phyloP scores from a whole-genome alignment of 2,329 filamentous ascomycete species.

The Rutstroemia sp. region DNA sequence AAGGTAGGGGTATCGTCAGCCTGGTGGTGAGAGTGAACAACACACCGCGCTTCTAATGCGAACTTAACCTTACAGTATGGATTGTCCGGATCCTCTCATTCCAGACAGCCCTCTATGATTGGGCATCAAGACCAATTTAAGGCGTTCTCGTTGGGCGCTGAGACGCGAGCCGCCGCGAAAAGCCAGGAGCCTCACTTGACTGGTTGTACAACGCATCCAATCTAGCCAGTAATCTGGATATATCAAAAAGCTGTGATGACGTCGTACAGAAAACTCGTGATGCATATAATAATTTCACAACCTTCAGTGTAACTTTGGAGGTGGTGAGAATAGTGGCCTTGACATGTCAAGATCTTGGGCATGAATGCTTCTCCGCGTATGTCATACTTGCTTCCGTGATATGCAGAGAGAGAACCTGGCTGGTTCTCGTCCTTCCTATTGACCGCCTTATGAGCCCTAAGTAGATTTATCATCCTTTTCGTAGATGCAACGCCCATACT shows the following conservation, averaged over 20 bases:
- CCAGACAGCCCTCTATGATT: conserved; percentile 23
- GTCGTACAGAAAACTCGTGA: conserved; percentile 20
- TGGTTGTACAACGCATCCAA: conserved; percentile 43
- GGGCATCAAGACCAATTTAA: conserved; percentile 23
- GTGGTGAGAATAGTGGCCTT: conserved; percentile 1
- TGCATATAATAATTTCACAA: conserved; percentile 12
- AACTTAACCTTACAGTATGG: conserved; percentile 11
- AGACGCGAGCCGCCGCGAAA: conserved; percentile 24
- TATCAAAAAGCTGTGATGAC: conserved; percentile 16
- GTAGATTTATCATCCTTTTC: conserved; percentile 11
- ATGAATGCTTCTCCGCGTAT: conserved; percentile 19
- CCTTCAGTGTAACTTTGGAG: conserved; percentile 7
- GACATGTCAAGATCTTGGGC: conserved; percentile 15
- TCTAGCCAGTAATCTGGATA: conserved; percentile 27
- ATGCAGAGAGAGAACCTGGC: conserved; percentile 4
- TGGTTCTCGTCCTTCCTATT: conserved; percentile 7
- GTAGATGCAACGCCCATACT: conserved; percentile 22
- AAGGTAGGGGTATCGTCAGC: conserved; percentile 21
- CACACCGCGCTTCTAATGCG: conserved; percentile 23
- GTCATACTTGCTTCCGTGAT: conserved; percentile 18
- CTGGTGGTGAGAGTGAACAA: conserved; percentile 20
- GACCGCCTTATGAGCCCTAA: conserved; percentile 21
- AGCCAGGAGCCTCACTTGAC: conserved; percentile 24
- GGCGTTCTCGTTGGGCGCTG: conserved; percentile 25
- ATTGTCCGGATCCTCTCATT: conserved; percentile 13